phyloP scores from a whole-genome alignment of 768 basidiomycete species.

The Amanita phalloides region DNA sequence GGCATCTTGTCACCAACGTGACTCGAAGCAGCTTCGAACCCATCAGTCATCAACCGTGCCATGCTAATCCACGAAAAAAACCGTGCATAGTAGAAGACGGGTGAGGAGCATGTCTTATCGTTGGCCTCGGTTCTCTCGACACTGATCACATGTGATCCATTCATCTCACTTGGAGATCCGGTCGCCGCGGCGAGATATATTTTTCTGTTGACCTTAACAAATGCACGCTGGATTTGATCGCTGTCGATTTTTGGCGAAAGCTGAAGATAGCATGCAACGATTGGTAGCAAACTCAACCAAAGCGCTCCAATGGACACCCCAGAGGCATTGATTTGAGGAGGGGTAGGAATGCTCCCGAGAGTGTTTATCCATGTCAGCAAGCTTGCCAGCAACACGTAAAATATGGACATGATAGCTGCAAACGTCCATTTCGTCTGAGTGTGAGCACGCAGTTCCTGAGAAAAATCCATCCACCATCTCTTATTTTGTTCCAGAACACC shows the following conservation, averaged over 20 bases:
- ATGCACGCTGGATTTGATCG: constrained; percentile 16
- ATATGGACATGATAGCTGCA: constrained; percentile 25
- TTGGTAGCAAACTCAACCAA: constrained; percentile 34
- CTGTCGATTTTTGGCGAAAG: constrained; percentile 31
- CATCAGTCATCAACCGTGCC: constrained; percentile 5
- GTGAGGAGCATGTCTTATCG: constrained; percentile 11
- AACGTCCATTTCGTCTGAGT: constrained; percentile 24
- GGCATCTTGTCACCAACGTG: not conserved
- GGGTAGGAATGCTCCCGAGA: constrained; percentile 10
- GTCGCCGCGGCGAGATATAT: constrained; percentile 14
- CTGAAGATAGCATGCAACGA: constrained; percentile 32
- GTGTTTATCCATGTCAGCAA: constrained; percentile 26
- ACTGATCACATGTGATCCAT: not conserved
- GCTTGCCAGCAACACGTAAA: constrained; percentile 35
- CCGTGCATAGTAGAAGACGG: constrained; percentile 15
- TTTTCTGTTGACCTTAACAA: constrained; percentile 3
- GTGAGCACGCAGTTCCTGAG: constrained; percentile 19
- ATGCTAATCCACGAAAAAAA: constrained; percentile 12
- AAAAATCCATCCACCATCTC: constrained; percentile 27
- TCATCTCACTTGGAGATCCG: constrained; percentile 9
- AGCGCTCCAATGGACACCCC: constrained; percentile 27
- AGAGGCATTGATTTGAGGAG: constrained; percentile 16
- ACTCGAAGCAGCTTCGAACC: not conserved
- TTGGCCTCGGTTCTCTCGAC: too few relatives aligned
- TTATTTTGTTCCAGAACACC: constrained; percentile 31